These are phyloP conservation scores for Psilocybe cyanescens DNA, from an alignment of 768 basidiomycete species.

Conservation along the genomic window DNA sequence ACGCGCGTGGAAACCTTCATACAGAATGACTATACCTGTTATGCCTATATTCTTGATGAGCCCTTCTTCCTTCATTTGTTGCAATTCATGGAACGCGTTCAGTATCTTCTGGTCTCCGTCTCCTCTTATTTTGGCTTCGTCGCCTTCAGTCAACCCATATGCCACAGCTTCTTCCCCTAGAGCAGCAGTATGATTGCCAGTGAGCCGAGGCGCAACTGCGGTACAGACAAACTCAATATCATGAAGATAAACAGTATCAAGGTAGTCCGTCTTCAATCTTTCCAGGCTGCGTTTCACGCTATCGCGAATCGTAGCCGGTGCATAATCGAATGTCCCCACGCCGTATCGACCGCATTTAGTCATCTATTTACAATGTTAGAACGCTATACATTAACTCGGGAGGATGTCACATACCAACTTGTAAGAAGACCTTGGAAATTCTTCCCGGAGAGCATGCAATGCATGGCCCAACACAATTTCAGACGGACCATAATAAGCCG, in stretches of 20 bases:
- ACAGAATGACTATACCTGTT: slow-evolving; percentile 52
- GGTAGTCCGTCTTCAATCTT: slow-evolving; percentile 74
- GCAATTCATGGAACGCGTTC: slow-evolving; percentile 66
- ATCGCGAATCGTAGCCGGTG: slow-evolving; percentile 62
- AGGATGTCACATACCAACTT: slow-evolving; percentile 53
- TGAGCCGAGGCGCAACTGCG: slow-evolving; percentile 46
- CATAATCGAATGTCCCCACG: slow-evolving; percentile 70
- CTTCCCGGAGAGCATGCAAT: slow-evolving; percentile 56
- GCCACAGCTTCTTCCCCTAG: slow-evolving; percentile 52
- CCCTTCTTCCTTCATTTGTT: slow-evolving; percentile 73
- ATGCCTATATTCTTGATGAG: slow-evolving; percentile 77
- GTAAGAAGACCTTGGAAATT: slow-evolving; percentile 82
- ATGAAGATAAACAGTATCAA: slow-evolving; percentile 83
- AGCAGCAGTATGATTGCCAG: slow-evolving; percentile 61
- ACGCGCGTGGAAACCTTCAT: neutral
- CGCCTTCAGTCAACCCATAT: slow-evolving; percentile 68
- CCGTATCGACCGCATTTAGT: slow-evolving; percentile 89
- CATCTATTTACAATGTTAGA: slow-evolving; percentile 50
- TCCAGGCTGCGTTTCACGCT: slow-evolving; percentile 69
- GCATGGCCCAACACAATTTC: slow-evolving; percentile 77
- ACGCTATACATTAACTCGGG: neutral
- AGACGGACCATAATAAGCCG: slow-evolving; percentile 79
- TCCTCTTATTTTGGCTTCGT: slow-evolving; percentile 61
- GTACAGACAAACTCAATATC: slow-evolving; percentile 82
- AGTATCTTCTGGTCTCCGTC: slow-evolving; percentile 76